Conservation (phyloP, 1,284 basidiomycete species). For the Trichosporon asahii region DNA sequence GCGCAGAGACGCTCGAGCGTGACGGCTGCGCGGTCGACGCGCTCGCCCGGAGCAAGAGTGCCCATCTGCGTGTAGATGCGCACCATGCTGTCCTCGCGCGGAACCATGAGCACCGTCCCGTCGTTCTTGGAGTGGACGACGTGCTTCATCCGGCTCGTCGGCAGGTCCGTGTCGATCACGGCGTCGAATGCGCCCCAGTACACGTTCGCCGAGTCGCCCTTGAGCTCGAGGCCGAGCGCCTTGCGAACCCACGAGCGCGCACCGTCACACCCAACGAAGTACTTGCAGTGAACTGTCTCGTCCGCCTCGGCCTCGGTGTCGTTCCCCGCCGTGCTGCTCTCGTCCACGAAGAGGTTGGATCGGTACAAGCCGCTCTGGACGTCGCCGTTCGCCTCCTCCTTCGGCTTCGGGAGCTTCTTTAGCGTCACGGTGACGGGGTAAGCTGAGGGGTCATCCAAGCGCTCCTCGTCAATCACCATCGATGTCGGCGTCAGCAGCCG, state of each 20-base stretch:
- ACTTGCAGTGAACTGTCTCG: constrained; percentile 32
- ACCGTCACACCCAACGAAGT: constrained; percentile 35
- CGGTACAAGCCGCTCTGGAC: constrained; percentile 34
- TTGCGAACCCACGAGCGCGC: constrained; percentile 31
- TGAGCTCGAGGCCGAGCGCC: constrained; percentile 38
- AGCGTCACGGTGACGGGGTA: constrained; percentile 37
- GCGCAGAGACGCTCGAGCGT: constrained; percentile 61
- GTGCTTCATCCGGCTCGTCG: constrained; percentile 39
- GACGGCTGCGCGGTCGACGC: constrained; percentile 30
- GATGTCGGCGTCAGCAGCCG: constrained; percentile 29
- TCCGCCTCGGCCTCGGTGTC: constrained; percentile 44
- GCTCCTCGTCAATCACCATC: constrained; percentile 18
- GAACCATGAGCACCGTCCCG: constrained; percentile 43
- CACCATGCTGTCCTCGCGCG: constrained; percentile 40
- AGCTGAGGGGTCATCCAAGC: constrained; percentile 25
- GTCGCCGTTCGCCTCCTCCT: constrained; percentile 25
- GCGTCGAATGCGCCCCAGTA: constrained; percentile 47
- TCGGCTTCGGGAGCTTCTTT: constrained; percentile 24
- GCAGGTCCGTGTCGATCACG: constrained; percentile 27
- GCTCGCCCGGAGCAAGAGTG: constrained; percentile 23
- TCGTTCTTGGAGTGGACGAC: constrained; percentile 35
- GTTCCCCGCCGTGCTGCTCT: constrained; percentile 36
- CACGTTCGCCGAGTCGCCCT: constrained; percentile 45
- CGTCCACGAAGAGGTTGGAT: constrained; percentile 35
- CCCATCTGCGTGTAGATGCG: constrained; percentile 34